These are phyloP conservation scores for Aspergillus sp. DNA, from an alignment of 2,329 filamentous ascomycete genomes.

Conservation along the genomic window DNA sequence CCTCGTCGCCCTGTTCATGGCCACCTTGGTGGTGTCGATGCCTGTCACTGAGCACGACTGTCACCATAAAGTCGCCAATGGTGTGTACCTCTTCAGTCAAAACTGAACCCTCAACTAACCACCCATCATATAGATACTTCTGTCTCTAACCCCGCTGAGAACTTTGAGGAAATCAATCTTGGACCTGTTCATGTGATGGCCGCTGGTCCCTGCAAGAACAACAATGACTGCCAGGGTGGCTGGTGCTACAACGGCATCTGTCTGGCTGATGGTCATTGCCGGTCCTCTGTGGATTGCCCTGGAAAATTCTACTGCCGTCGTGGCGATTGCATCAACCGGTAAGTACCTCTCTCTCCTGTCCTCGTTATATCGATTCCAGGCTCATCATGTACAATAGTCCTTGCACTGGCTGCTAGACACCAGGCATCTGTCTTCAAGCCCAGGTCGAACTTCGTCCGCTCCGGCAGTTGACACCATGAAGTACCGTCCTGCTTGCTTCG, in stretches of 20 bases:
- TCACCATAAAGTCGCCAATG: background rate
- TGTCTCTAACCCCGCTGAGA: background rate
- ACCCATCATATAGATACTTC: background rate
- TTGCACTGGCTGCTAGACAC: background rate
- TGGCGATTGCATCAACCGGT: background rate
- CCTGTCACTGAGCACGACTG: background rate
- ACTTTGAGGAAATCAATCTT: background rate
- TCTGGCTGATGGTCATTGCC: background rate
- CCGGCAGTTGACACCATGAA: too few species aligned
- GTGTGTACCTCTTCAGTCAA: background rate
- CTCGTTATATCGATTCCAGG: too few species aligned
- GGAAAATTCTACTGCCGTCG: background rate
- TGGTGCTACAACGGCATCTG: background rate
- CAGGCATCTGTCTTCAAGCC: too few species aligned
- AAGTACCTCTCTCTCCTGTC: too few species aligned
- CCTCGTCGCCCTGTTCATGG: background rate
- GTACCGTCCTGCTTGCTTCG: too few species aligned
- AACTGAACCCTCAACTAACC: background rate
- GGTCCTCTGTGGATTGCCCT: background rate
- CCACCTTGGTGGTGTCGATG: background rate
- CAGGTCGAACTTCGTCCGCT: too few species aligned
- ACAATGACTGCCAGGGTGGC: background rate
- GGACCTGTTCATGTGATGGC: background rate
- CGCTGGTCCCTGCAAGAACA: background rate
- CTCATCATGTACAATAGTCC: background rate